Evolutionary conservation across 371 early-diverging fungal species (phyloP), one percentile per base, ranked within the genome.

Genomic region (Rhizomucor miehei): DNA sequence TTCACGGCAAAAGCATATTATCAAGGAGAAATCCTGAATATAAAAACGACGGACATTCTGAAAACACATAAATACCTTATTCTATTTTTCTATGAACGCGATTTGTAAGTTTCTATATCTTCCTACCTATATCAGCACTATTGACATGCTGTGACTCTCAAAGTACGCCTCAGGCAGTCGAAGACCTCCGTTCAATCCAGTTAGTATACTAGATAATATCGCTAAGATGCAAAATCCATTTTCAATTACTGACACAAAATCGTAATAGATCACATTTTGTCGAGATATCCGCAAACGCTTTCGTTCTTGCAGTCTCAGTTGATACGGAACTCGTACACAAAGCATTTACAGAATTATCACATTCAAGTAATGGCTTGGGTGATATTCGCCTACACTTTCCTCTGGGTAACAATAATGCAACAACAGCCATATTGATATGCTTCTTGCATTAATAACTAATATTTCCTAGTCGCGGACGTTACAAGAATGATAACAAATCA

Each of bases 81-180:
- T 2, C 39, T 51, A 5, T 51, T 51, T 39, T 52, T 38, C 16
- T 52, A 52, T 23, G 34, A 24, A 11, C 12, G 40, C 13, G 44
- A 52, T 10, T 52, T 52, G 44, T 52, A 24, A 44, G 44, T 43
- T 24, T 41, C n/a, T 29, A 16, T 17, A 17, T 21, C 21, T n/a
- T n/a, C n/a, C n/a, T n/a, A n/a, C n/a, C n/a, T n/a, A n/a, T n/a
- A n/a, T n/a, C n/a, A n/a, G 23, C 37, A 3, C 6, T 40, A 19
- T 36, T 16, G 17, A 23, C 6, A 20, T 2, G 23, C 38, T 10
- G 9, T 14, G 37, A 23, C 2, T 6, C 8, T 19, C 20, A 25
- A 29, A 41, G 41, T 11, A 41, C 41, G 3, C 41, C 41, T 11
- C 3, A 12, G 11, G 11, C 16, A 6, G 16, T 14, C 6, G 16